Evolutionary conservation across 108 stramenopile species (phyloP), one percentile per base, ranked within the genome.

Genomic region (Nitzschia sp.): DNA sequence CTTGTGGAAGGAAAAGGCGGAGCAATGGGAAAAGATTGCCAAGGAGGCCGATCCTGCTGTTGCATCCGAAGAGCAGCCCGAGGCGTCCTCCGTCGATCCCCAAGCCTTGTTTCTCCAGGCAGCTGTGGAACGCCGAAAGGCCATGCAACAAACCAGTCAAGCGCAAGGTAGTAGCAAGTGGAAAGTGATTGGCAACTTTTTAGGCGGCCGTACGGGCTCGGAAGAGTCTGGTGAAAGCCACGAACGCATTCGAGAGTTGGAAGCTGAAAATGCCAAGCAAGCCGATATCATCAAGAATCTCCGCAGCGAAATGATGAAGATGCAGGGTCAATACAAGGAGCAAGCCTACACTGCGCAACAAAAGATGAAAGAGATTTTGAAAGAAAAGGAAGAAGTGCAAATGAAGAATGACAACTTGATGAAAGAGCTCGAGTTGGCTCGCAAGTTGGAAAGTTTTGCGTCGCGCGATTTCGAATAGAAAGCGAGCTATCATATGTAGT

Each of bases 291-390:
- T 84, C 45, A 68, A 64, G 15, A 63, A 65, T 15, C 62, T 85
- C 1, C 68, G 61, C 23, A 79, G 74, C 60, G 87, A 88, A 45
- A 76, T 88, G 65, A 80, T 85, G 36, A 78, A 79, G 51, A 68
- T 84, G 67, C 67, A 79, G 27, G 66, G 58, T 51, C 72, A 45
- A 8, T 83, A 66, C 72, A 85, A 84, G 38, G 78, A 84, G 45
- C 74, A 88, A 61, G 68, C 59, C 27, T 88, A 85, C 48, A 54
- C 57, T 36, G 81, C 72, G 38, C 62, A 81, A 25, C 82, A 82
- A 54, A 60, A 82, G 49, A 74, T 79, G 46, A 74, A 78, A 58
- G 65, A 76, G 57, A 47, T 88, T 47, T 60, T 70, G 26, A 78
- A 84, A 45, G 80, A 79, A 29, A 79, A 74, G 45, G 77, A 79